Evolutionary conservation across 176 grass and related monocot species (phyloP), one percentile per base, ranked within the genome.

Genomic region (Poa annua): DNA sequence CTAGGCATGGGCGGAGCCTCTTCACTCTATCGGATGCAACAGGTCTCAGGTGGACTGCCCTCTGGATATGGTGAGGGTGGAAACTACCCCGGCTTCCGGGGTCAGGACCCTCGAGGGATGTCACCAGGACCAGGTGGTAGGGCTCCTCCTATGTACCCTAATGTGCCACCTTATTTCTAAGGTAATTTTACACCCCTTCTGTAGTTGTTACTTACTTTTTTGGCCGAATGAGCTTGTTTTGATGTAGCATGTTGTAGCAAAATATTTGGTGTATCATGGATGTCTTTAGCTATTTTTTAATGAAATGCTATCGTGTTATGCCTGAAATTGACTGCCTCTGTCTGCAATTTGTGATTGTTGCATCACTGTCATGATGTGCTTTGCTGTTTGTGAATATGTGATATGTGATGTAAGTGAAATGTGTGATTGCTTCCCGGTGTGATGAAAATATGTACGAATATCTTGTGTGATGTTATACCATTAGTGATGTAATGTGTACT

Each of bases 81-180:
- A 47, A 90, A 89, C 61, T 93, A 93, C 51, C 88, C 92, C 84
- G 84, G 84, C 41, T 96, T 88, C 55, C 86, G 79, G 17, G 84
- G 85, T 77, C 93, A 95, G 93, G 85, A 91, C 32, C 86, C 89
- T 53, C 88, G 84, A 71, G 87, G 87, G 32, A 86, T 94, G 61
- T 91, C 91, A 66, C 85, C 89, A 76, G 90, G 92, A 24, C 83
- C 85, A 56, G 87, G 84, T 88, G 84, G 83, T 77, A 74, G 90
- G 72, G 88, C 21, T 78, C 83, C 86, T 80, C 86, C 86, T 1
- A 77, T 96, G 82, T 94, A 96, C 83, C 93, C 89, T 6, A 95
- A 98, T 26, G 64, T 89, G 61, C 90, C 90, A 11, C 96, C 92
- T 77, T 96, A 96, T 81, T 99, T 94, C 81, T 99, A 81, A 94